phyloP scores from a whole-genome alignment of 75 land plant species.

The Cupressus sempervirens region DNA sequence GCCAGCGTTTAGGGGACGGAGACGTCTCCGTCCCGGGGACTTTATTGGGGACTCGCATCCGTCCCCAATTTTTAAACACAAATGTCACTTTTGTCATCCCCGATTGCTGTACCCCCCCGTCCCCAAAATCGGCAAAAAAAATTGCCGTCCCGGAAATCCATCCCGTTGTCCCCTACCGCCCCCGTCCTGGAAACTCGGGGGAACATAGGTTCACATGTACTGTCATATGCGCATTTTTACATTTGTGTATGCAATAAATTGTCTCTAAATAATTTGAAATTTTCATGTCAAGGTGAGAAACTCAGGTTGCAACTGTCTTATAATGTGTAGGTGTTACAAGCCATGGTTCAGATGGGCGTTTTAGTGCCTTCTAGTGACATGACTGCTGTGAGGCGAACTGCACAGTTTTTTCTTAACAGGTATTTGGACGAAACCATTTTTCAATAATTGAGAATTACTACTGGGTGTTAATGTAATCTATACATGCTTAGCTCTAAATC shows the following conservation, averaged over 20 bases:
- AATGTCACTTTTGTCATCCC: too few species aligned
- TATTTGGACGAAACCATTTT: slow-evolving; percentile 9
- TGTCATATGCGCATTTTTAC: not conserved
- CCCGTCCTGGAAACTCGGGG: too few species aligned
- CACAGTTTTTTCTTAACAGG: slow-evolving; percentile 94
- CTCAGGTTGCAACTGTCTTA: not conserved
- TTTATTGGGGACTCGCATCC: too few species aligned
- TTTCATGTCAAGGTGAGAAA: not conserved
- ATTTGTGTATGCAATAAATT: not conserved
- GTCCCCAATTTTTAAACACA: too few species aligned
- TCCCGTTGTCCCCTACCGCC: too few species aligned
- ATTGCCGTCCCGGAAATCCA: too few species aligned
- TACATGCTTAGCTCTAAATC: slow-evolving; percentile 4
- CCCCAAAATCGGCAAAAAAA: too few species aligned
- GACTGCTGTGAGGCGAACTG: slow-evolving; percentile 98
- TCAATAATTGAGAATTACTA: not conserved
- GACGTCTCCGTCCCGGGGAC: too few species aligned
- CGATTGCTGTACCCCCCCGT: too few species aligned
- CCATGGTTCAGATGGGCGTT: slow-evolving; percentile 99
- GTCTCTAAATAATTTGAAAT: not conserved
- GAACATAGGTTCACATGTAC: not conserved
- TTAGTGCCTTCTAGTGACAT: slow-evolving; percentile 97
- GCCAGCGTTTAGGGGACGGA: too few species aligned
- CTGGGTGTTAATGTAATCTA: not conserved
- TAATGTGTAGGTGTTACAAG: slow-evolving; percentile 70